A percentile compares a stretch with the other conserved stretches of the same genome.
Evolutionary conservation across 2,329 filamentous ascomycete genomes (phyloP).

Genomic region (Fusarium sp.): DNA sequence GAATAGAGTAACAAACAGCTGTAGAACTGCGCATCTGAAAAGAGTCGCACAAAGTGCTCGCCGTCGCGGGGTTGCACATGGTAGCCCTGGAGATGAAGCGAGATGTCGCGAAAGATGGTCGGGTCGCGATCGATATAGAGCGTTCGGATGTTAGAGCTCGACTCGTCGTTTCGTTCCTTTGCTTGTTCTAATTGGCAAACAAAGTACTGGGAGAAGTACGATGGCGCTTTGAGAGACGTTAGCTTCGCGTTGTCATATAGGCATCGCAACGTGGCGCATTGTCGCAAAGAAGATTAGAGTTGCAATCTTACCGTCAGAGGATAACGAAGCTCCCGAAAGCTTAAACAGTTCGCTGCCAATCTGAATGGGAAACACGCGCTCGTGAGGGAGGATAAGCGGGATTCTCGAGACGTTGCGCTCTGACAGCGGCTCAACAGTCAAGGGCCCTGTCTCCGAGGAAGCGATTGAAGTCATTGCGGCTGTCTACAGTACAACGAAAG

Average conservation of each 20-base stretch:
- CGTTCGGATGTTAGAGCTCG: constrained; percentile 70
- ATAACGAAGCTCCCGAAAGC: constrained; percentile 77
- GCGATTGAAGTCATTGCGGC: constrained; percentile 40
- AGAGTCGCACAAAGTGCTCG: constrained; percentile 89
- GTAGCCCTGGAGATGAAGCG: constrained; percentile 91
- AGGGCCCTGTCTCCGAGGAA: constrained; percentile 43
- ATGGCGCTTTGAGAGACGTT: constrained; percentile 73
- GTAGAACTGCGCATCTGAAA: constrained; percentile 96
- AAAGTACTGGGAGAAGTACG: constrained; percentile 97
- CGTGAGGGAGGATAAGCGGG: constrained; percentile 71
- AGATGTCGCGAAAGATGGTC: constrained; percentile 87
- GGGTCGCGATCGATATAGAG: constrained; percentile 97
- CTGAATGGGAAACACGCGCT: constrained; percentile 80
- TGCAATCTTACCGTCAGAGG: constrained; percentile 71
- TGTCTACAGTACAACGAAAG: not conserved
- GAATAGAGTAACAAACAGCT: constrained; percentile 65
- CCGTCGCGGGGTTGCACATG: constrained; percentile 84
- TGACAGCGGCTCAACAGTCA: constrained; percentile 42
- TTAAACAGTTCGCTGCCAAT: constrained; percentile 79
- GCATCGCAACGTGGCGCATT: not conserved
- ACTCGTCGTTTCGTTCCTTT: constrained; percentile 67
- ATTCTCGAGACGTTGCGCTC: constrained; percentile 59
- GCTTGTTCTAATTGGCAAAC: constrained; percentile 78
- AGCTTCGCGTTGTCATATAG: constrained; percentile 6
- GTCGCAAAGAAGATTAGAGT: constrained; percentile 8